These are phyloP conservation scores for Gonapodya sp. DNA, from an alignment of 192 early-diverging fungal genomes.

Conservation along the genomic window DNA sequence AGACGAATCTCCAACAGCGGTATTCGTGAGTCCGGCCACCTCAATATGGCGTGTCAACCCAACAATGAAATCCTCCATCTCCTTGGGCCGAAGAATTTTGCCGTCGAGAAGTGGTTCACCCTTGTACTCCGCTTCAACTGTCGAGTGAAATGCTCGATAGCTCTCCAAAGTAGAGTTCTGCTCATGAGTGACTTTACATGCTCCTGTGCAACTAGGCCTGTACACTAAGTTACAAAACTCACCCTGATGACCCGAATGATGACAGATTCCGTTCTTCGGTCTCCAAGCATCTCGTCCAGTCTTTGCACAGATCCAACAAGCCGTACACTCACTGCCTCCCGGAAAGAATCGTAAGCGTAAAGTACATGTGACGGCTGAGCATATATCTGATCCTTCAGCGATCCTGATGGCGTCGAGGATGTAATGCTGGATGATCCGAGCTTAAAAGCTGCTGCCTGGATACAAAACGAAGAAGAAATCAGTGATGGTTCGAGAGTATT, in stretches of 20 bases:
- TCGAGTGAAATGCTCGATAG: constrained; percentile 37
- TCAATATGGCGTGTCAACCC: not conserved
- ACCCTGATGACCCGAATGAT: constrained; percentile 64
- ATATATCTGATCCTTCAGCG: constrained; percentile 36
- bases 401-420: constrained; percentile 25
- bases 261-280: constrained; percentile 63
- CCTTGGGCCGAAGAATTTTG: not conserved
- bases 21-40: not conserved
- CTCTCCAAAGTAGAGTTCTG: constrained; percentile 37
- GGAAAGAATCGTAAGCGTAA: constrained; percentile 28
- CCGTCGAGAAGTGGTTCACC: not conserved
- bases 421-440: constrained; percentile 32
- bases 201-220: too few relatives aligned
- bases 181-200: too few relatives aligned
- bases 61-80: not conserved
- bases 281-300: constrained; percentile 62
- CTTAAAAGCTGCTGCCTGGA: constrained; percentile 28
- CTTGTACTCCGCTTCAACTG: constrained; percentile 16
- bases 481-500: too few relatives aligned
- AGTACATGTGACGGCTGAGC: constrained; percentile 28
- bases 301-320: constrained; percentile 43
- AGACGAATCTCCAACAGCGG: not conserved
- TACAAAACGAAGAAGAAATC: not conserved
- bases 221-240: too few relatives aligned
- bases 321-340: constrained; percentile 33